Evolutionary conservation across 257 asterid genomes (phyloP).

Genomic region (Ehretia macrophylla): DNA sequence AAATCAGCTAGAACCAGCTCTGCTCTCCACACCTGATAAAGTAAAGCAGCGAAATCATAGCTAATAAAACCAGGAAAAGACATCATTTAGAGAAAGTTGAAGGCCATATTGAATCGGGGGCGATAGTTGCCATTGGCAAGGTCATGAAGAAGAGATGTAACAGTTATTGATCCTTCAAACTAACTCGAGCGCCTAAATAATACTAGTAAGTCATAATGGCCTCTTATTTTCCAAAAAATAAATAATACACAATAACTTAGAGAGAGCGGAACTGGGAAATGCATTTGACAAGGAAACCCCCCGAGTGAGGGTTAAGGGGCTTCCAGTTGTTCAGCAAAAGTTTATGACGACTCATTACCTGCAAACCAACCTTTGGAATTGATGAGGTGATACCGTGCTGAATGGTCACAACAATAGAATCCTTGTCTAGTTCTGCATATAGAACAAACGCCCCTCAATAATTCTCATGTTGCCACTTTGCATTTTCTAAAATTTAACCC

Average conservation of each 20-base stretch:
- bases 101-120: conserved; percentile 7
- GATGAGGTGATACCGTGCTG: conserved; percentile 90
- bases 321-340: neutral
- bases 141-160: neutral
- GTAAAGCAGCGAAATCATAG: conserved; percentile 5
- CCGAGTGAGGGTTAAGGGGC: no score
- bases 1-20: conserved; percentile 85
- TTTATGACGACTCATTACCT: conserved; percentile 39
- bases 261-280: no score
- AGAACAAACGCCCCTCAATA: neutral
- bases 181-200: neutral
- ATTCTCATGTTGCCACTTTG: neutral
- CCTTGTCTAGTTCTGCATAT: conserved; percentile 46
- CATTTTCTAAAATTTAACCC: no score
- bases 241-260: neutral
- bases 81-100: neutral
- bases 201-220: neutral
- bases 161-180: neutral
- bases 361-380: conserved; percentile 88
- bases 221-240: neutral
- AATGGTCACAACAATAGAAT: conserved; percentile 51
- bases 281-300: no score
- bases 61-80: neutral
- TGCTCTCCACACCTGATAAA: conserved; percentile 81
- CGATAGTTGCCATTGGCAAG: no score